Conservation (phyloP, 2,329 filamentous ascomycete species). For the Zymoseptoria tritici region DNA sequence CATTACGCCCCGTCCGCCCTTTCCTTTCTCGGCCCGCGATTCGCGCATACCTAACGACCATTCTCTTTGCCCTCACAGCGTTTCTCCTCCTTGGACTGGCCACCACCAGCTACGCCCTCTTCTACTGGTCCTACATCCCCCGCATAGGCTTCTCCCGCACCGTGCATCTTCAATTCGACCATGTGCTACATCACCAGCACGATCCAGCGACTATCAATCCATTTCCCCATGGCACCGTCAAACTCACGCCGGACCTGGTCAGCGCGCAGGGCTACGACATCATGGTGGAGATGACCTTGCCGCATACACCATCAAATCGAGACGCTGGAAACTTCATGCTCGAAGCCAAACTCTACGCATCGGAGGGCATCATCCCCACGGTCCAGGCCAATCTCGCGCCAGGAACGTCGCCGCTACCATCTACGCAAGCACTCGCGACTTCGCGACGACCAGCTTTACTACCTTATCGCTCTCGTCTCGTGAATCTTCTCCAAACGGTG, state of each 20-base stretch:
- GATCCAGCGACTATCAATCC: slow-evolving; percentile 7
- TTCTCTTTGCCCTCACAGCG: slow-evolving; percentile 48
- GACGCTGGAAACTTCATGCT: slow-evolving; percentile 92
- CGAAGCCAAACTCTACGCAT: slow-evolving; percentile 58
- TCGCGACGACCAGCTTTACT: slow-evolving; percentile 71
- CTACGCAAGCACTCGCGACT: slow-evolving; percentile 28
- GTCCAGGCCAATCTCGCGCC: neutral
- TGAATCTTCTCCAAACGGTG: slow-evolving; percentile 54
- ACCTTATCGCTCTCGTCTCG: slow-evolving; percentile 66
- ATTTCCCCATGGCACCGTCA: slow-evolving; percentile 46
- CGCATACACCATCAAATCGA: slow-evolving; percentile 68
- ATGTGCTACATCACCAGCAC: slow-evolving; percentile 23
- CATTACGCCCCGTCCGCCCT: slow-evolving; percentile 48
- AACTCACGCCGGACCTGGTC: slow-evolving; percentile 50
- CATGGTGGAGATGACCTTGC: slow-evolving; percentile 64
- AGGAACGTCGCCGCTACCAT: slow-evolving; percentile 11
- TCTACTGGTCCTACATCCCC: slow-evolving; percentile 64
- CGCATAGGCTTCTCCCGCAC: slow-evolving; percentile 54
- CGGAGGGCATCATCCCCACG: slow-evolving; percentile 13
- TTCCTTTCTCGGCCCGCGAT: slow-evolving; percentile 55
- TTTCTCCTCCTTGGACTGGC: slow-evolving; percentile 51
- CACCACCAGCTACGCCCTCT: slow-evolving; percentile 54
- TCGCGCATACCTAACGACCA: slow-evolving; percentile 55
- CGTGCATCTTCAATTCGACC: slow-evolving; percentile 61
- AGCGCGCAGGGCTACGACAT: slow-evolving; percentile 79